A percentile compares a stretch with the other conserved stretches of the same genome.
phyloP scores from a whole-genome alignment of 805 yeast species.

The Lachancea sp. region DNA sequence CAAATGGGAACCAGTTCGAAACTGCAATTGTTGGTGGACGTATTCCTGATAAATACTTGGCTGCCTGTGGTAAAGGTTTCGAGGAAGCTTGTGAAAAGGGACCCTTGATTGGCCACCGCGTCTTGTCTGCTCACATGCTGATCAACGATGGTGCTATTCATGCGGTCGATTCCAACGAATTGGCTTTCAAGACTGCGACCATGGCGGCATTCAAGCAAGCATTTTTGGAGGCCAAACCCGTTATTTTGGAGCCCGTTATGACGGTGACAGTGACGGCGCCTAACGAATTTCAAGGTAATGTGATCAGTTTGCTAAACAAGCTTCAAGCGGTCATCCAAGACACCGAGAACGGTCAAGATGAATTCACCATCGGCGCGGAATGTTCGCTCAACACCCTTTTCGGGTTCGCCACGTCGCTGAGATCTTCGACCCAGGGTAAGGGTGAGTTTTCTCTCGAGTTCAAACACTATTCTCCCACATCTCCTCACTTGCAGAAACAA shows the following conservation, averaged over 20 bases:
- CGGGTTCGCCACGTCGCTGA: conserved; percentile 89
- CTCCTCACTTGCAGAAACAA: conserved; percentile 85
- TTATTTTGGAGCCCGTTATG: conserved; percentile 95
- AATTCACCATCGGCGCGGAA: conserved; percentile 87
- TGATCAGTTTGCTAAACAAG: conserved; percentile 87
- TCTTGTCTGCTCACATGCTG: conserved; percentile 86
- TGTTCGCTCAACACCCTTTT: conserved; percentile 95
- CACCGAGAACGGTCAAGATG: conserved; percentile 91
- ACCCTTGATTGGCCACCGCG: conserved; percentile 91
- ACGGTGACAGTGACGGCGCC: conserved; percentile 90
- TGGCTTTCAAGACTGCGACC: conserved; percentile 91
- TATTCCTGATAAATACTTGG: conserved; percentile 88
- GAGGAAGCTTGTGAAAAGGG: conserved; percentile 94
- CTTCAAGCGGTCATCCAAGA: conserved; percentile 87
- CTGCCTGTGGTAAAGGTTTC: conserved; percentile 93
- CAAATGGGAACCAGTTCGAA: conserved; percentile 59
- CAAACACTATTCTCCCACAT: conserved; percentile 83
- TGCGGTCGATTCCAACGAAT: conserved; percentile 93
- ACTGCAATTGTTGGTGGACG: conserved; percentile 94
- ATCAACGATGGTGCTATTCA: conserved; percentile 97
- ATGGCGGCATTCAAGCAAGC: conserved; percentile 88
- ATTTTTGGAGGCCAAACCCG: conserved; percentile 76
- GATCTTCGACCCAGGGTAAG: conserved; percentile 98
- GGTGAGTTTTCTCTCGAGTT: conserved; percentile 97
- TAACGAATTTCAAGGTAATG: conserved; percentile 89